Evolutionary conservation across 805 yeast genomes (phyloP).

Genomic region (Yarrowia sp.): DNA sequence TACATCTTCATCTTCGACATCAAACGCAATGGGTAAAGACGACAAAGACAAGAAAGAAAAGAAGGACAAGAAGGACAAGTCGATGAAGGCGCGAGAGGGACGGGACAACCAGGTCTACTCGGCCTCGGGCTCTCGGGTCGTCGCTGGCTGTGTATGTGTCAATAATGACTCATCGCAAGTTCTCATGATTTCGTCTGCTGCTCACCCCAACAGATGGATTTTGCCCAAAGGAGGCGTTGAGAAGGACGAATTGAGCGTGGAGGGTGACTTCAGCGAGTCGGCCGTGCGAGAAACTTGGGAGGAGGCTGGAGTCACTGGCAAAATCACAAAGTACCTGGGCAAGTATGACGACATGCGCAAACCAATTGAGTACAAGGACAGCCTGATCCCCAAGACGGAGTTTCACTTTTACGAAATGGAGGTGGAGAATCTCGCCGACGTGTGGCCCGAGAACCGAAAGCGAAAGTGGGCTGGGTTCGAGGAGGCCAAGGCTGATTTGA

Average conservation of each 20-base stretch:
- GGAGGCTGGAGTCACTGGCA: slow-evolving; percentile 90
- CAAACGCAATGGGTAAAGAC: slow-evolving; percentile 8
- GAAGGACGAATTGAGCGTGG: slow-evolving; percentile 64
- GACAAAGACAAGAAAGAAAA: neutral
- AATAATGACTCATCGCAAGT: slow-evolving; percentile 64
- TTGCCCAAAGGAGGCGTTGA: slow-evolving; percentile 97
- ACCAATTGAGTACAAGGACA: slow-evolving; percentile 54
- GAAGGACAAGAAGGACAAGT: slow-evolving; percentile 39
- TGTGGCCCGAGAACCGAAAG: slow-evolving; percentile 82
- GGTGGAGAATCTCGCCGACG: slow-evolving; percentile 60
- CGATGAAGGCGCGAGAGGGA: slow-evolving; percentile 51
- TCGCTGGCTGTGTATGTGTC: slow-evolving; percentile 89
- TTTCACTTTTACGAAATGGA: slow-evolving; percentile 85
- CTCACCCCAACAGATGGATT: slow-evolving; percentile 76
- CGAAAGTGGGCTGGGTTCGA: slow-evolving; percentile 70
- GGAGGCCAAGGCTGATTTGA: slow-evolving; percentile 48
- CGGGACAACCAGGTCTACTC: slow-evolving; percentile 57
- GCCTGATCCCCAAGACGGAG: slow-evolving; percentile 69
- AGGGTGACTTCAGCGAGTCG: slow-evolving; percentile 51
- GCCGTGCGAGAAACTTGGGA: slow-evolving; percentile 97
- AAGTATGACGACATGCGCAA: slow-evolving; percentile 68
- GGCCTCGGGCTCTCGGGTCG: slow-evolving; percentile 77
- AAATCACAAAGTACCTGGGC: slow-evolving; percentile 63
- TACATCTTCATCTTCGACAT: neutral
- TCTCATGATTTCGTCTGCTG: slow-evolving; percentile 78